Percentiles rank a stretch among this genome's conserved stretches.
Conservation (phyloP, 179 eudicot genomes). For the Sideroxylon spinosum region DNA sequence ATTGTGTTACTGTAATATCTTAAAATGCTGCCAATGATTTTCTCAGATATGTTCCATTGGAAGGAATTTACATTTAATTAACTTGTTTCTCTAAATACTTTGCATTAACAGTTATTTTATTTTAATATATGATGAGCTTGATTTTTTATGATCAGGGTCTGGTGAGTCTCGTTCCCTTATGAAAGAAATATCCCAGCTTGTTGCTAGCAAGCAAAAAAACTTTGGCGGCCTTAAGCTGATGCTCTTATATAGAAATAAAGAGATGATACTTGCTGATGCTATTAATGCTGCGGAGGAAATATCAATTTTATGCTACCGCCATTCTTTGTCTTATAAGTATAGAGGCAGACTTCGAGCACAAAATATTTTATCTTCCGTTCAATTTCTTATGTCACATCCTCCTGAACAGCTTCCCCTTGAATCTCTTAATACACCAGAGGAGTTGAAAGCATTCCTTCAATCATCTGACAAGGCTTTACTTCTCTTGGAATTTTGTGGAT, state of each 20-base stretch:
- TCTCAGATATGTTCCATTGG: no score
- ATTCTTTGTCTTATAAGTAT: slow-evolving; percentile 60
- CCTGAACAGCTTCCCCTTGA: slow-evolving; percentile 60
- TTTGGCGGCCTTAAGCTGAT: slow-evolving; percentile 57
- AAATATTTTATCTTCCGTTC: slow-evolving; percentile 53
- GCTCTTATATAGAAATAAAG: slow-evolving; percentile 51
- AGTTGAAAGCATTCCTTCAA: slow-evolving; percentile 51
- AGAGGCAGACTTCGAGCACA: slow-evolving; percentile 59
- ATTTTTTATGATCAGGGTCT: slow-evolving; percentile 55
- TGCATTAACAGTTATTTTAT: neutral
- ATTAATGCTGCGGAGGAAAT: slow-evolving; percentile 58
- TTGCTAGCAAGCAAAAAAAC: slow-evolving; percentile 36
- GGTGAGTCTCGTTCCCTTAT: slow-evolving; percentile 83
- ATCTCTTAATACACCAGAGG: slow-evolving; percentile 44
- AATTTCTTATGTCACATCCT: slow-evolving; percentile 43
- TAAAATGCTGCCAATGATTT: no score
- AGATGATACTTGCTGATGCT: slow-evolving; percentile 61
- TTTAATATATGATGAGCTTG: slow-evolving; percentile 7
- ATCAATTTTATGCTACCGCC: slow-evolving; percentile 49
- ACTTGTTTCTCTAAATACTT: neutral
- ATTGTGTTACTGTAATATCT: no score
- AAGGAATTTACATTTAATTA: neutral
- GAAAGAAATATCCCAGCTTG: slow-evolving; percentile 49
- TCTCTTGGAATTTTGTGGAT: slow-evolving; percentile 83
- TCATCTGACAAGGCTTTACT: slow-evolving; percentile 82